Evolutionary conservation across 257 asterid genomes (phyloP).

Genomic region (Solanum sejunctum): DNA sequence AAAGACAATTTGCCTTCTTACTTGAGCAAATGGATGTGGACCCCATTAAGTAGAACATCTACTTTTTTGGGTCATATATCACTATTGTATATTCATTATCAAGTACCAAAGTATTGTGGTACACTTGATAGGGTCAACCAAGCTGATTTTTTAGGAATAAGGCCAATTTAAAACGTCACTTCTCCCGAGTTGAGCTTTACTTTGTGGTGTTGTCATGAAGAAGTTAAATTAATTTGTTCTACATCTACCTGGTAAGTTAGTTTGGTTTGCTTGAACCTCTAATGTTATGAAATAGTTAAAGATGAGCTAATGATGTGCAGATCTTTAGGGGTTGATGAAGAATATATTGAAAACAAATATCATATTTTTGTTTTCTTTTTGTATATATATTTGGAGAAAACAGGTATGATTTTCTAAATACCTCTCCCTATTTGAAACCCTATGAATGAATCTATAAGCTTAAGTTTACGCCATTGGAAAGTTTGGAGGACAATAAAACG

Average conservation of each 20-base stretch:
- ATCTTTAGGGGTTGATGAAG: background rate
- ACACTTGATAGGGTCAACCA: background rate
- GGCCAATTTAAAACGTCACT: background rate
- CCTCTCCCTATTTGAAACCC: too few species aligned
- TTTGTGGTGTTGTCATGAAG: background rate
- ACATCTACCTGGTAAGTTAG: background rate
- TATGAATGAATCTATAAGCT: background rate
- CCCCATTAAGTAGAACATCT: too few species aligned
- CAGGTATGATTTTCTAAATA: too few species aligned
- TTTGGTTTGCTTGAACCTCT: background rate
- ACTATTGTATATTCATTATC: background rate
- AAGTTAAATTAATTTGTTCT: background rate
- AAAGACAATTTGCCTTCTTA: too few species aligned
- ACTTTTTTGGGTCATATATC: background rate
- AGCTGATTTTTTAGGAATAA: background rate
- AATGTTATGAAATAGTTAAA: background rate
- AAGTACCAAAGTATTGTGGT: background rate
- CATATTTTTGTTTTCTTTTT: background rate
- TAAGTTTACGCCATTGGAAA: background rate
- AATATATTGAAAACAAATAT: background rate
- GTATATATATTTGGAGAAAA: too few species aligned
- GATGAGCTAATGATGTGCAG: background rate
- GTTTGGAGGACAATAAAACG: background rate
- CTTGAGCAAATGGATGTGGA: too few species aligned
- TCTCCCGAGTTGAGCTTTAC: background rate